Evolutionary conservation across 2,329 filamentous ascomycete species (phyloP), one percentile per base, ranked within the genome.

Genomic region (Ophiostoma populinum): DNA sequence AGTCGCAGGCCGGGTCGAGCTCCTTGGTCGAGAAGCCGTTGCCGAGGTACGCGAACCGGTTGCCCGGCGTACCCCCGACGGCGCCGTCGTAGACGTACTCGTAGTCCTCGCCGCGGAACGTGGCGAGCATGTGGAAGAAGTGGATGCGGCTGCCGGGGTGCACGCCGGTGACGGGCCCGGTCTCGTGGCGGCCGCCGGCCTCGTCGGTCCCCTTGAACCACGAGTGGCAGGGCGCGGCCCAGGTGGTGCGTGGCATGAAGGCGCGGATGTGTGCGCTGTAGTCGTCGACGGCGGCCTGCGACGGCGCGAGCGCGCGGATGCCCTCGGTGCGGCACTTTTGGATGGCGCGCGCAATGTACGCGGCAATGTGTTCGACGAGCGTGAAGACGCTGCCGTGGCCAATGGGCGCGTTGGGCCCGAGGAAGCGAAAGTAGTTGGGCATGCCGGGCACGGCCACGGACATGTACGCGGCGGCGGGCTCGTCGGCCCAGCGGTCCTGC

Each of bases 391-490:
- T 62, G 11, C 63, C 63, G 40, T 65, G 59, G 13, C 56, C 58
- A 31, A 68, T 63, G 5, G 63, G 64, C 3, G 56, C 60, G 46
- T 64, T 64, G 34, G 64, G 65, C 4, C 65, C 64, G 22, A 67
- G 51, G 45, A 67, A 66, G 7, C 61, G 65, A 40, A 71, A 66
- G 46, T 68, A 70, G 44, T 70, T 70, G 1, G 66, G 65, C 39
- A 69, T 55, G 1, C 58, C 59, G 2, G 61, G 49, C 2, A 66
- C 55, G n/a, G 61, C 63, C 34, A 63, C 58, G 4, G 65, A 68
- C 50, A 71, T 61, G 49, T 70, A 71, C 0, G 63, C 58, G 41
- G 57, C 57, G 1, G 33, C 11, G 10, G 65, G 63, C 3, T 50
- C 50, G 6, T 51, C 41, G 27, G 44, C 46, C 62, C 66, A 67